Evolutionary conservation across 2,329 filamentous ascomycete genomes (phyloP).

Genomic region (Phialophora verrucosa): DNA sequence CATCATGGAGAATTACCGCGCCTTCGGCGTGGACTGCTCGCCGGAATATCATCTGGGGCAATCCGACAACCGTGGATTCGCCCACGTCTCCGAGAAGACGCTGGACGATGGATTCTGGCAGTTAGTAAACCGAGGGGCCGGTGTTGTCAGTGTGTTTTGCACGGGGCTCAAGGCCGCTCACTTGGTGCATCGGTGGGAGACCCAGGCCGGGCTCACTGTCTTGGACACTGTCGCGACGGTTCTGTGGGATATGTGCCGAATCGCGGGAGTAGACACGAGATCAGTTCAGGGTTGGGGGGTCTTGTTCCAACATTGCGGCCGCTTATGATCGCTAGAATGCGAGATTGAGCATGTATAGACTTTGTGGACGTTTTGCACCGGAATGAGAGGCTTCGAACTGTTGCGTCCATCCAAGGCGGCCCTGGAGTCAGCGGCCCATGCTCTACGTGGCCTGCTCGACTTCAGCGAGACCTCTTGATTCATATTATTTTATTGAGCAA

Average conservation of each 20-base stretch:
- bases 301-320: slow-evolving; percentile 40
- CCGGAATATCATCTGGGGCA: slow-evolving; percentile 46
- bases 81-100: slow-evolving; percentile 43
- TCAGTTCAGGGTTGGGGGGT: slow-evolving; percentile 45
- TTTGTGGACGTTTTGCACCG: neutral
- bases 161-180: slow-evolving; percentile 52
- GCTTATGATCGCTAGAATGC: neutral
- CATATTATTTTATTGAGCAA: too few relatives aligned
- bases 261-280: slow-evolving; percentile 43
- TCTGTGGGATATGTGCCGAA: slow-evolving; percentile 50
- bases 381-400: neutral
- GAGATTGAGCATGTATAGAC: neutral
- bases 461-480: too few relatives aligned
- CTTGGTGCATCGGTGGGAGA: slow-evolving; percentile 48
- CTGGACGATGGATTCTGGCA: slow-evolving; percentile 39
- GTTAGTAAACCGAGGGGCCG: slow-evolving; percentile 39
- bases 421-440: too few relatives aligned
- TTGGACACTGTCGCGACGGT: slow-evolving; percentile 53
- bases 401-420: too few relatives aligned
- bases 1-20: slow-evolving; percentile 47
- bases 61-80: slow-evolving; percentile 49
- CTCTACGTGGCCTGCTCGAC: too few relatives aligned
- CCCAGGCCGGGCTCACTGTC: slow-evolving; percentile 43
- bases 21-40: slow-evolving; percentile 44
- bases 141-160: slow-evolving; percentile 51